phyloP scores from a whole-genome alignment of 2,329 filamentous ascomycete species.

The Xylaria hypoxylon region DNA sequence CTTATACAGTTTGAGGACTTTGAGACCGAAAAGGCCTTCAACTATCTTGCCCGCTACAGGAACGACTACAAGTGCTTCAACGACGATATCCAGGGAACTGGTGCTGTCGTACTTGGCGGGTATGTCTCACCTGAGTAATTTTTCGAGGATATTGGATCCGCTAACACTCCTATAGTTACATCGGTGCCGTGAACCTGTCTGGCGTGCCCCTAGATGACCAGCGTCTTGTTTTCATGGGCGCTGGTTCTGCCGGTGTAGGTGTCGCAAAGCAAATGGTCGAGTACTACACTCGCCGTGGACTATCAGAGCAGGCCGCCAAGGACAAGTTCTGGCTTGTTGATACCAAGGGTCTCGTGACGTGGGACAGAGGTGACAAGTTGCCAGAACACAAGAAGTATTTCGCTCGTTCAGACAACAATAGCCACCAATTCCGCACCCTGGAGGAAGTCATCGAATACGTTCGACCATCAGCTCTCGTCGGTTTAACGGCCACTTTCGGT shows the following conservation, averaged over 20 bases:
- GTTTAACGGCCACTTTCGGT: conserved; percentile 92
- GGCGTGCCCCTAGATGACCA: conserved; percentile 89
- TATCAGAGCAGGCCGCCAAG: conserved; percentile 87
- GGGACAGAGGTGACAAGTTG: conserved; percentile 91
- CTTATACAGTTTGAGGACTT: conserved; percentile 97
- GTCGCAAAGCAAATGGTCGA: conserved; percentile 98
- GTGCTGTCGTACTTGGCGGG: conserved; percentile 92
- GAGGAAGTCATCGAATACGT: conserved; percentile 95
- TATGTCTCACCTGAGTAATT: conserved; percentile 53
- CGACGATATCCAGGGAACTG: conserved; percentile 97
- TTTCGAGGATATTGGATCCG: background rate
- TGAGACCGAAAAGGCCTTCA: conserved; percentile 92
- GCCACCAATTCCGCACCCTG: conserved; percentile 79
- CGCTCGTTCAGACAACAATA: conserved; percentile 72
- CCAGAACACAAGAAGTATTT: conserved; percentile 89
- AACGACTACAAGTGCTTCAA: conserved; percentile 96
- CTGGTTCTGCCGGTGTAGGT: conserved; percentile 94
- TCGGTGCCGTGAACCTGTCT: conserved; percentile 82
- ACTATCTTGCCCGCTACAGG: conserved; percentile 89
- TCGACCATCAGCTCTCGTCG: conserved; percentile 93
- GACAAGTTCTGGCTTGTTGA: conserved; percentile 98
- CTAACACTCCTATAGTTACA: conserved; percentile 58
- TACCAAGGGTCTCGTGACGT: conserved; percentile 93
- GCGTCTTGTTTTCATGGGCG: conserved; percentile 94
- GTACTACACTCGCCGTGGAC: conserved; percentile 92